Percentiles rank a stretch among this genome's conserved stretches.
phyloP scores from a whole-genome alignment of 306 rosid genomes.

The Oxytropis ochrocephala region DNA sequence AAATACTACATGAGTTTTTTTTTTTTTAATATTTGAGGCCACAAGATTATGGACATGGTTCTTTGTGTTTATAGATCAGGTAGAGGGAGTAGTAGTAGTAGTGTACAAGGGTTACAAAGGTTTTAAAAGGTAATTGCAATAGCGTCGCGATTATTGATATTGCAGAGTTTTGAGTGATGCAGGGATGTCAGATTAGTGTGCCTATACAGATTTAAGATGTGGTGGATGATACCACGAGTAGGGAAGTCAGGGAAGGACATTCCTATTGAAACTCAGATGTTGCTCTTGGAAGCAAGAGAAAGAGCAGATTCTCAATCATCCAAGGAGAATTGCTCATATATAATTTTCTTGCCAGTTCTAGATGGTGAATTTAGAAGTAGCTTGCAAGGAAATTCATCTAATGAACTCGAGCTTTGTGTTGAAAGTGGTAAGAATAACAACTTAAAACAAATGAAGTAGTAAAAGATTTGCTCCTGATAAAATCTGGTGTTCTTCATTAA shows the following conservation, averaged over 20 bases:
- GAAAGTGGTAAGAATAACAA: slow-evolving; percentile 11
- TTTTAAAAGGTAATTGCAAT: too few relatives aligned
- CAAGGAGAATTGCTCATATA: not conserved
- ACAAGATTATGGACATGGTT: too few relatives aligned
- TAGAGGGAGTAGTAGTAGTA: too few relatives aligned
- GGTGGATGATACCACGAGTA: slow-evolving; percentile 8
- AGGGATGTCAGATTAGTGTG: slow-evolving; percentile 10
- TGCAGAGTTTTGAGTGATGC: not conserved
- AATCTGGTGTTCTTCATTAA: not conserved
- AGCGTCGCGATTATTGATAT: too few relatives aligned
- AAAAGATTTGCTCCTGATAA: not conserved
- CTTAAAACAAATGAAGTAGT: not conserved
- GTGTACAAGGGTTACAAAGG: too few relatives aligned
- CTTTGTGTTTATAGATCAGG: too few relatives aligned
- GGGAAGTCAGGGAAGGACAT: slow-evolving; percentile 13
- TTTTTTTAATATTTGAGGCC: too few relatives aligned
- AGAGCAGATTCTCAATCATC: slow-evolving; percentile 5
- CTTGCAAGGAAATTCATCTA: slow-evolving; percentile 11
- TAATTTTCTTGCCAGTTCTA: slow-evolving; percentile 14
- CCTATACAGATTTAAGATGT: slow-evolving; percentile 6
- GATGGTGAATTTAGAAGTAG: slow-evolving; percentile 17
- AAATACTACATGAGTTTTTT: too few relatives aligned
- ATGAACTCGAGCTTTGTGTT: slow-evolving; percentile 18
- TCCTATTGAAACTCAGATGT: slow-evolving; percentile 15
- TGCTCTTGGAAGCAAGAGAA: not conserved